Percentiles rank a stretch among this genome's conserved stretches.
phyloP scores from a whole-genome alignment of 2,329 filamentous ascomycete species.

The Nigrospora osmanthi region DNA sequence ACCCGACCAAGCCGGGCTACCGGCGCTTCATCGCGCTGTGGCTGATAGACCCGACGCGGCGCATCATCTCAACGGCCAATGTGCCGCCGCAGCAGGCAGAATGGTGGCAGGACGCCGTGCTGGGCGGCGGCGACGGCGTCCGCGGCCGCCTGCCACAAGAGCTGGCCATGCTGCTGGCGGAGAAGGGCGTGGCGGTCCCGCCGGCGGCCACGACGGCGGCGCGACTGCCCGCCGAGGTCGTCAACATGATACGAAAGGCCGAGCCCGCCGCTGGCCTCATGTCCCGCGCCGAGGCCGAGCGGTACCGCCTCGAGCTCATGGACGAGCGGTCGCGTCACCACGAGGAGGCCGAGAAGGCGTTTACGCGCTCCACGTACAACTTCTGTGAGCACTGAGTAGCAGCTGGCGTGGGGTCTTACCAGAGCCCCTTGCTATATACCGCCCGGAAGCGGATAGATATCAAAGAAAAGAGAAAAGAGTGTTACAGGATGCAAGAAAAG shows the following conservation, averaged over 20 bases:
- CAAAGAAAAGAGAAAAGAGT: too few species aligned
- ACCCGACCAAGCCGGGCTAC: slow-evolving; percentile 45
- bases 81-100: slow-evolving; percentile 33
- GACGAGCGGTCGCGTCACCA: slow-evolving; percentile 2
- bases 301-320: slow-evolving; percentile 9
- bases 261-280: not conserved
- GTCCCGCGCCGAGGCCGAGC: slow-evolving; percentile 6
- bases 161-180: slow-evolving; percentile 5
- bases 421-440: too few species aligned
- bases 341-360: not conserved
- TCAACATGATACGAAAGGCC: slow-evolving; percentile 5
- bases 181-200: not conserved
- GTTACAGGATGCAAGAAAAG: too few species aligned
- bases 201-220: not conserved
- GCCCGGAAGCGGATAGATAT: too few species aligned
- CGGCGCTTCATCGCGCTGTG: slow-evolving; percentile 53
- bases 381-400: not conserved
- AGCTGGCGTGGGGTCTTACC: too few species aligned
- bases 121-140: not conserved
- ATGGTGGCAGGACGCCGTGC: slow-evolving; percentile 25
- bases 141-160: slow-evolving; percentile 3
- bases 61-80: slow-evolving; percentile 33
- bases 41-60: slow-evolving; percentile 48
- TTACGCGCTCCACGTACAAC: not conserved
- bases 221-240: not conserved